These are phyloP conservation scores for Gliomastix tumulicola DNA, from an alignment of 2,329 filamentous ascomycete species.

Conservation along the genomic window DNA sequence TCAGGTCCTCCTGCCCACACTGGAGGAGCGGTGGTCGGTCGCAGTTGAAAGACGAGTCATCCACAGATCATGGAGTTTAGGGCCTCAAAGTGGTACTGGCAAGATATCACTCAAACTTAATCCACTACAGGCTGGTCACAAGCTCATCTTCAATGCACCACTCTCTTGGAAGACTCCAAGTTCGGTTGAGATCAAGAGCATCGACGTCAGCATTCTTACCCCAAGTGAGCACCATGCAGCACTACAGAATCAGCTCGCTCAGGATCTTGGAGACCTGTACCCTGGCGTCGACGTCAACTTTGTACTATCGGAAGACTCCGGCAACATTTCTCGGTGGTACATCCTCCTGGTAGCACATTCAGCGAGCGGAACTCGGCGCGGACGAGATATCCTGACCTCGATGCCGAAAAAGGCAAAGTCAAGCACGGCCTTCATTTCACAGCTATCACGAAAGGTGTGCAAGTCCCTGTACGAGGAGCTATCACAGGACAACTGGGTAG, in stretches of 20 bases:
- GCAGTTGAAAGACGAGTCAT: conserved; percentile 35
- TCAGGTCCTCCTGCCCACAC: conserved; percentile 49
- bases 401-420: conserved; percentile 30
- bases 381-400: conserved; percentile 34
- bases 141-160: conserved; percentile 24
- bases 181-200: conserved; percentile 28
- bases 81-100: conserved; percentile 24
- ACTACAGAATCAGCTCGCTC: conserved; percentile 30
- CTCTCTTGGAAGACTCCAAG: no score
- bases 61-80: conserved; percentile 43
- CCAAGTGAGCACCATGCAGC: conserved; percentile 33
- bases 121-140: conserved; percentile 22
- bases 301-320: conserved; percentile 41
- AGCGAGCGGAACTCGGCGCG: conserved; percentile 34
- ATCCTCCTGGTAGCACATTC: conserved; percentile 50
- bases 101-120: conserved; percentile 32
- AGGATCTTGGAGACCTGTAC: conserved; percentile 31
- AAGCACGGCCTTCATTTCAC: conserved; percentile 19
- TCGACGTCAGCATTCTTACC: conserved; percentile 45
- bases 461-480: conserved; percentile 38
- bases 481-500: conserved; percentile 36
- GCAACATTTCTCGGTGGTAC: conserved; percentile 43
- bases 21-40: conserved; percentile 44
- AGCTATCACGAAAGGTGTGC: conserved; percentile 37
- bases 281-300: conserved; percentile 36